Evolutionary conservation across 495 filamentous ascomycete species (phyloP), one percentile per base, ranked within the genome.

Genomic region (Aspergillus conjunctus): DNA sequence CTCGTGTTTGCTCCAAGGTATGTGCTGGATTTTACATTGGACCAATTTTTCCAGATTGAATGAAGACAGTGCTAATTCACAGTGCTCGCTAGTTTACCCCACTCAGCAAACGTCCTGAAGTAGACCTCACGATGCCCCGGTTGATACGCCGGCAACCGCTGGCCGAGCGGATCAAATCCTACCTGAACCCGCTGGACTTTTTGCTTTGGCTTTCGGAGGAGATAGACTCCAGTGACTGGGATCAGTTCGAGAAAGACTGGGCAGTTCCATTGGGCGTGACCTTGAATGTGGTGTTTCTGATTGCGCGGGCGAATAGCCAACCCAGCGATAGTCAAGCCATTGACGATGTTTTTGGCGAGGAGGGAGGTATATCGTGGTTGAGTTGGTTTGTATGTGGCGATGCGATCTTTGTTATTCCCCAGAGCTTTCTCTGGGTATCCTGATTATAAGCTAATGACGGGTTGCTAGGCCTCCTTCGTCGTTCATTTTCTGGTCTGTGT

Each of bases 171-270:
- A 81, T 98, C 64, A 83, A 84, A 67, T 79, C 86, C 49, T 86
- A 87, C 71, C 78, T 98, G 33, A 92, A 98, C 66, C 93, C 92
- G 21, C 82, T 88, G 71, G 94, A 98, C 74, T 89, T 92, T 70
- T 78, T 94, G 37, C 83, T 98, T 20, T 93, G 89, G 87, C 73
- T 96, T 3, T 95, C 91, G 1, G 93, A 97, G 66, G 89, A 93
- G 73, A 80, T 97, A 59, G 91, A 96, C 68, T 88, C 89, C 1
- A 83, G 88, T 63, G 91, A 95, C 54, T 96, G 91, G 90, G 89
- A 97, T 65, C 88, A 92, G 51, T 77, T 83, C 56, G 80, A 87
- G 59, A 89, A 91, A 61, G 74, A 83, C 18, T 88, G 90, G 76
- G 89, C 90, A 14, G 81, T 84, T 2, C 83, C 89, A 34, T 77